Percentiles rank a stretch among this genome's conserved stretches.
phyloP scores from a whole-genome alignment of 768 basidiomycete genomes.

The Lactifluus rugatus region DNA sequence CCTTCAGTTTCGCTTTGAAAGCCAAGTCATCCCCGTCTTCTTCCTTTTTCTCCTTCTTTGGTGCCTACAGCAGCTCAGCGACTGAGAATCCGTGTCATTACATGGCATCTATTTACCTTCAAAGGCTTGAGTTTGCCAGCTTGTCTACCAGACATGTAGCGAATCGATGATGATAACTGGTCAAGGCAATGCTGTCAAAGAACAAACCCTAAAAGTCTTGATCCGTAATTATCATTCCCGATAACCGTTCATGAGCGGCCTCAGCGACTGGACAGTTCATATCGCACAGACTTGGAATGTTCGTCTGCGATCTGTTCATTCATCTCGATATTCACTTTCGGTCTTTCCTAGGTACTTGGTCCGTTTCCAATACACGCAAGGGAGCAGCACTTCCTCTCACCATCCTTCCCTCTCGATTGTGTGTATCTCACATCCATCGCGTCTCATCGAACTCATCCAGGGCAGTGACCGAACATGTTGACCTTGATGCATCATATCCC shows the following conservation, averaged over 20 bases:
- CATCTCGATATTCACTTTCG: not conserved
- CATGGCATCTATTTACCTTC: conserved; percentile 43
- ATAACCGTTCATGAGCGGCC: not conserved
- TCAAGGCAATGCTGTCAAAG: too few species aligned
- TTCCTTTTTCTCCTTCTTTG: conserved; percentile 75
- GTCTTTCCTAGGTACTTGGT: conserved; percentile 49
- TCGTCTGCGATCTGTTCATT: conserved; percentile 30
- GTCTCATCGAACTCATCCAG: not conserved
- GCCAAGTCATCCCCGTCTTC: conserved; percentile 60
- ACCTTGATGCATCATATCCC: conserved; percentile 43
- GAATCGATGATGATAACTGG: conserved; percentile 10
- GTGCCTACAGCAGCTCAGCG: conserved; percentile 38
- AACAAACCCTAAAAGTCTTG: not conserved
- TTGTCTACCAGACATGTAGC: conserved; percentile 53
- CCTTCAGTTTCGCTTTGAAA: conserved; percentile 71
- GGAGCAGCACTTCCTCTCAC: conserved; percentile 76
- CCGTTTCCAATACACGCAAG: conserved; percentile 79
- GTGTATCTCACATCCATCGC: conserved; percentile 21
- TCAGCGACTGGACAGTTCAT: not conserved
- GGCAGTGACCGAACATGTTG: conserved; percentile 42
- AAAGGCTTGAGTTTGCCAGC: conserved; percentile 83
- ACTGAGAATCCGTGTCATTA: not conserved
- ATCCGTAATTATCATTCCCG: not conserved
- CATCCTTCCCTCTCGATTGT: conserved; percentile 64
- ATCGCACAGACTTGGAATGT: conserved; percentile 49